Evolutionary conservation across 2,329 filamentous ascomycete genomes (phyloP).

Genomic region (Arthrobotrys musiformis): DNA sequence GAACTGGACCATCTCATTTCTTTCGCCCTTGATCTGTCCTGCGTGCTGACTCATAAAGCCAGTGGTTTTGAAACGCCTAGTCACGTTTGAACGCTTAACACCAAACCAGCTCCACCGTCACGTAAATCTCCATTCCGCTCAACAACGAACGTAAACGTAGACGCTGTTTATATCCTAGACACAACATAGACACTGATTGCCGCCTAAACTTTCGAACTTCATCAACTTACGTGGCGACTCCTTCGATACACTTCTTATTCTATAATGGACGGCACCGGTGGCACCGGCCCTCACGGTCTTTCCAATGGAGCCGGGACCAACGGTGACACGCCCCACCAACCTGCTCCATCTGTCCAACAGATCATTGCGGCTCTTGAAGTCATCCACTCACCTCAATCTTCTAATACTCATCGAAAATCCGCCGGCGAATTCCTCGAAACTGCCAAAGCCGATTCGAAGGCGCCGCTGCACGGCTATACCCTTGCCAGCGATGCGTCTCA

Average conservation of each 20-base stretch:
- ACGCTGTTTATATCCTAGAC: conserved; percentile 12
- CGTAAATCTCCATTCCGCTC: conserved; percentile 1
- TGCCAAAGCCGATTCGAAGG: conserved; percentile 80
- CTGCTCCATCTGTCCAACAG: conserved; percentile 66
- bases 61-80: conserved; percentile 36
- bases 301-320: conserved; percentile 28
- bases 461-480: conserved; percentile 84
- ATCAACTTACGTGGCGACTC: neutral
- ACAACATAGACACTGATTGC: neutral
- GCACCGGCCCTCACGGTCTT: conserved; percentile 5
- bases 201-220: neutral
- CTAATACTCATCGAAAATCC: conserved; percentile 82
- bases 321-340: conserved; percentile 24
- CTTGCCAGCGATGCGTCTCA: conserved; percentile 81
- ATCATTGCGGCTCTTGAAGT: conserved; percentile 88
- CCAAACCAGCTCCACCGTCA: conserved; percentile 25
- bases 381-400: conserved; percentile 83
- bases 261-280: conserved; percentile 36
- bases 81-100: conserved; percentile 50
- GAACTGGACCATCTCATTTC: neutral
- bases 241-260: neutral
- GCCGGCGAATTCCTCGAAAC: conserved; percentile 87
- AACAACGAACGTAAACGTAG: neutral
- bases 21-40: neutral
- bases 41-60: conserved; percentile 44